Base-by-base conservation (phyloP, 805 yeast species). In the Spathaspora sp. region DNA sequence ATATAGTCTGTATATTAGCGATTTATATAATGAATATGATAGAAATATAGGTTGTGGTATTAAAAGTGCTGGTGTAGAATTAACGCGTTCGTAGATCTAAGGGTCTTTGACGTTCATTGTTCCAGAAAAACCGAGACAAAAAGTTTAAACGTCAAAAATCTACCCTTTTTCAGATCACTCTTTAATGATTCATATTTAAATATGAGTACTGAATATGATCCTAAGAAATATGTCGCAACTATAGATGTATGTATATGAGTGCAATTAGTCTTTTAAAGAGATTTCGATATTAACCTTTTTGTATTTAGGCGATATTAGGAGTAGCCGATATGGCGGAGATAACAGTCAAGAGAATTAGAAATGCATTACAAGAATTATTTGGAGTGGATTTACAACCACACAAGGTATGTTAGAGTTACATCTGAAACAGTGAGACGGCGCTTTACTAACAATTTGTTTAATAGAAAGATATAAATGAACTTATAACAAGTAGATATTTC, bases 301-400 rank as follows among this genome's bases (percentile, higher is more conserved):
- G n/a, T n/a, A n/a, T n/a, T 10, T 43, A 82, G 87, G 90, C 96
- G 1, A 87, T 89, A 10, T 67, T 89, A 38, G 72, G 84, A 47
- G 91, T 82, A 6, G 81, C 92, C 0, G 86, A 88, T 59, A 73
- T 87, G 31, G 85, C 85, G 53, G 75, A 79, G 54, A 82, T 88
- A 14, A 81, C 92, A 0, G 90, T 87, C 6, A 86, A 86, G 64
- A 79, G 80, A 62, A 81, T 89, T 20, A 72, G 96, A 54, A 76
- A 77, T 53, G 93, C 92, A 0, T 60, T 89, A n/a, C 89, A 85
- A 62, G 87, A 81, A 54, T 70, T 89, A 31, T 87, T 83, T 59
- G 80, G 77, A 4, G 72, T 77, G 1, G 83, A 86, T 56, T 72
- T 87, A 43, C 68, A 60, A 18, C 69, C 72, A 0, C 69, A 78